Evolutionary conservation across 2,329 filamentous ascomycete genomes (phyloP).

Genomic region (Pseudogymnoascus sp.): DNA sequence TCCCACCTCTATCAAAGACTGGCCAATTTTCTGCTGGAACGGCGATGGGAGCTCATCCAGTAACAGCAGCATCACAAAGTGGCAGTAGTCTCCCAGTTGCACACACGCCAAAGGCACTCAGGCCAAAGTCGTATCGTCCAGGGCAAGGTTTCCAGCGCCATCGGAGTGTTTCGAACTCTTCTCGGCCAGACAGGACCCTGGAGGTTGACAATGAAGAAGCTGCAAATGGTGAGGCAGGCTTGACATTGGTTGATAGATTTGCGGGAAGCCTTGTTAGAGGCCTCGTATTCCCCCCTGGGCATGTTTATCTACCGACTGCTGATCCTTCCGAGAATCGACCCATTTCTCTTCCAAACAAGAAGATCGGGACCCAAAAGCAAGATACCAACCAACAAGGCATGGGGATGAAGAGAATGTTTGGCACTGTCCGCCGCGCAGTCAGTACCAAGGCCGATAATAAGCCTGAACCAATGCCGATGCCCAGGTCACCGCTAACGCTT

Average conservation of each 20-base stretch:
- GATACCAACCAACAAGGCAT: slow-evolving; percentile 56
- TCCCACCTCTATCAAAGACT: slow-evolving; percentile 45
- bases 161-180: slow-evolving; percentile 77
- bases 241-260: slow-evolving; percentile 31
- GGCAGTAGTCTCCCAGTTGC: slow-evolving; percentile 43
- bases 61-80: slow-evolving; percentile 41
- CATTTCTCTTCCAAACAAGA: slow-evolving; percentile 41
- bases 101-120: slow-evolving; percentile 46
- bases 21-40: slow-evolving; percentile 33
- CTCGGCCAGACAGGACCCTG: slow-evolving; percentile 28
- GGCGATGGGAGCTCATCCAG: slow-evolving; percentile 47
- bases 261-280: slow-evolving; percentile 82
- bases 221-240: neutral
- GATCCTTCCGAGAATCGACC: slow-evolving; percentile 44
- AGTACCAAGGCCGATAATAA: slow-evolving; percentile 40
- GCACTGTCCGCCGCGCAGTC: slow-evolving; percentile 74
- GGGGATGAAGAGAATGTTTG: slow-evolving; percentile 78
- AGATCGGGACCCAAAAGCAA: slow-evolving; percentile 35
- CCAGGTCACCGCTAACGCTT: slow-evolving; percentile 27
- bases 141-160: slow-evolving; percentile 66
- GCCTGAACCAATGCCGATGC: slow-evolving; percentile 11
- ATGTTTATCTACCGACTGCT: slow-evolving; percentile 67
- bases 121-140: slow-evolving; percentile 50
- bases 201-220: neutral
- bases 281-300: slow-evolving; percentile 71